Evolutionary conservation across 1,139 yeast genomes (phyloP), one percentile per base, ranked within the genome.

Genomic region (Blastobotrys elegans): DNA sequence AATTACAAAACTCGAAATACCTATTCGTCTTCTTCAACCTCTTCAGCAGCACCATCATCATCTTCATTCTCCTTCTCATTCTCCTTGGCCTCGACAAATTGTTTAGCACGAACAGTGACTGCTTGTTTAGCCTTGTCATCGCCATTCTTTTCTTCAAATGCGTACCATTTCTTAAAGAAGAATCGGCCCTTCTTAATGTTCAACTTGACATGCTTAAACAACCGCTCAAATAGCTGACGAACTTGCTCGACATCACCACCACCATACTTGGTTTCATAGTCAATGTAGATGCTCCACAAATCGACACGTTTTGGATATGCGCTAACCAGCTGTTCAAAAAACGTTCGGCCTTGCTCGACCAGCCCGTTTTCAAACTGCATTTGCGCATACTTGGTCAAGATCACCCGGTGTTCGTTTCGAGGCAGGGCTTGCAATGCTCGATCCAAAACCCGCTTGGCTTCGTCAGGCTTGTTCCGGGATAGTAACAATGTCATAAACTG

Each of bases 281-380:
- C 98, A 55, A 90, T 77, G 67, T 89, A 89, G 40, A 90, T 94
- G 63, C 85, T 89, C 97, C 97, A 92, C 56, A 92, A 69, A 66
- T 92, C 98, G 51, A 87, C 79, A 68, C 95, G 80, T 73, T 88
- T 88, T 51, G 97, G 95, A 44, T 87, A 94, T 62, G 89, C 94
- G 30, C 94, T 79, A 49, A 92, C 69, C 53, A 92, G 77, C 45
- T 97, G 97, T 71, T 92, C 97, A 61, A 90, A 88, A 57, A 92
- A 74, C 1, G 97, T 86, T 66, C 97, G 81, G 48, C 95, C 98
- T 65, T 92, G 94, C 68, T 92, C 98, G 10, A 87, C 72, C 56
- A 88, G 96, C 56, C 97, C 97, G 63, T 82, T 80, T 55, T 76
- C 66, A 64, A 83, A 92, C 68, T 92, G 97, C 47, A 90, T 70